phyloP scores from a whole-genome alignment of 2,329 filamentous ascomycete species.

The Conoideocrella luteorostrata region DNA sequence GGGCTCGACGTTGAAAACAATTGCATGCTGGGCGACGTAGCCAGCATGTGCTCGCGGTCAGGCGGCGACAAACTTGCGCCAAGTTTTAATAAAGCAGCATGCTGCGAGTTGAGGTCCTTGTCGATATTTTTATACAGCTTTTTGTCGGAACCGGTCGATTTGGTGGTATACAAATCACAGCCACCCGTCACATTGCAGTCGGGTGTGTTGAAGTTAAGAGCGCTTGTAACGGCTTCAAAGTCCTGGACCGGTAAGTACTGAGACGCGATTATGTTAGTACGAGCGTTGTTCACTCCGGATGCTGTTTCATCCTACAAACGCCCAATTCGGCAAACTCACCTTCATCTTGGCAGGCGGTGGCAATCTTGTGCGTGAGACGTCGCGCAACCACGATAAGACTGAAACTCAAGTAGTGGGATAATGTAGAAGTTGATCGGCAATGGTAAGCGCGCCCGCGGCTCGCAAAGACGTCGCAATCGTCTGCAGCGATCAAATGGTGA shows the following conservation, averaged over 20 bases:
- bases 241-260: slow-evolving; percentile 89
- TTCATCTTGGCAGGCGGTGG: slow-evolving; percentile 27
- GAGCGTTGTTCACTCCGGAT: no score
- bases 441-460: not conserved
- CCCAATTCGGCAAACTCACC: slow-evolving; percentile 18
- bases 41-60: slow-evolving; percentile 63
- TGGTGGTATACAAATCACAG: slow-evolving; percentile 96
- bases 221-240: slow-evolving; percentile 85
- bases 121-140: slow-evolving; percentile 97
- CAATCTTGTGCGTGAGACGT: not conserved
- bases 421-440: no score
- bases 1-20: slow-evolving; percentile 75
- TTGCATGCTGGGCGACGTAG: slow-evolving; percentile 53
- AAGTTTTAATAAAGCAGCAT: slow-evolving; percentile 79
- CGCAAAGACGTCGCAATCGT: slow-evolving; percentile 5
- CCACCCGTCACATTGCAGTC: slow-evolving; percentile 89
- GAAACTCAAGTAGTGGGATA: not conserved
- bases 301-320: not conserved
- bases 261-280: slow-evolving; percentile 2
- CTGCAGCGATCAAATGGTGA: not conserved
- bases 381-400: not conserved
- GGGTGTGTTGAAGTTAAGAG: slow-evolving; percentile 90
- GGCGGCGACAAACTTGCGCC: slow-evolving; percentile 84
- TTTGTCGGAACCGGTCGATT: slow-evolving; percentile 91
- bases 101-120: slow-evolving; percentile 81